phyloP scores from a whole-genome alignment of 306 rosid genomes.

The Pueraria montana region DNA sequence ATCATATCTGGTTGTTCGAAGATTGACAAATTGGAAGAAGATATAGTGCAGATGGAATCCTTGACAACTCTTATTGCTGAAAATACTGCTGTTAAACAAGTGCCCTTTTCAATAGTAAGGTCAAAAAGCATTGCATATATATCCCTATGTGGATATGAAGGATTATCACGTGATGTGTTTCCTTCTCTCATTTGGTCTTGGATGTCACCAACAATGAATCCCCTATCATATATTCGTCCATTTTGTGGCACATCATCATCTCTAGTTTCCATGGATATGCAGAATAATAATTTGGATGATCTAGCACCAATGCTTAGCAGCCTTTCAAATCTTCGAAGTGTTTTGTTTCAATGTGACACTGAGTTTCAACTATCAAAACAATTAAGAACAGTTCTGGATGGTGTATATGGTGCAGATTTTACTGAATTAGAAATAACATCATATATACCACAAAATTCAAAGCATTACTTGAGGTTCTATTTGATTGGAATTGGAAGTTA shows the following conservation, averaged over 20 bases:
- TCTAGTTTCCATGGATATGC: background rate
- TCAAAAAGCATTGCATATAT: conserved; percentile 38
- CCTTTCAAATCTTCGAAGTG: conserved; percentile 9
- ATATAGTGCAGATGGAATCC: conserved; percentile 53
- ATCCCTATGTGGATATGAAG: conserved; percentile 46
- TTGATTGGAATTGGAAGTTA: conserved; percentile 29
- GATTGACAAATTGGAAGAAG: conserved; percentile 43
- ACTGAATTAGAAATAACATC: background rate
- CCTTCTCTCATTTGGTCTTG: conserved; percentile 47
- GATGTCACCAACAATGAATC: conserved; percentile 30
- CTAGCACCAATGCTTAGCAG: background rate
- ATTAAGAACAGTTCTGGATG: background rate
- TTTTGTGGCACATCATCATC: conserved; percentile 22
- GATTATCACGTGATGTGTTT: conserved; percentile 13
- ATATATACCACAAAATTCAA: background rate
- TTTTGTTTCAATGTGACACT: background rate
- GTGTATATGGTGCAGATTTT: background rate
- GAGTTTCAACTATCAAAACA: background rate
- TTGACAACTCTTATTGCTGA: conserved; percentile 49
- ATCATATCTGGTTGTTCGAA: conserved; percentile 54
- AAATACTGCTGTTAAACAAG: conserved; percentile 41
- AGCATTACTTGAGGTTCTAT: background rate
- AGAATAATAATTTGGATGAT: background rate
- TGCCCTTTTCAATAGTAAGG: conserved; percentile 40
- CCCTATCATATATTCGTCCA: background rate